These are phyloP conservation scores for Mariannaea sp. DNA, from an alignment of 2,329 filamentous ascomycete species.

Conservation along the genomic window DNA sequence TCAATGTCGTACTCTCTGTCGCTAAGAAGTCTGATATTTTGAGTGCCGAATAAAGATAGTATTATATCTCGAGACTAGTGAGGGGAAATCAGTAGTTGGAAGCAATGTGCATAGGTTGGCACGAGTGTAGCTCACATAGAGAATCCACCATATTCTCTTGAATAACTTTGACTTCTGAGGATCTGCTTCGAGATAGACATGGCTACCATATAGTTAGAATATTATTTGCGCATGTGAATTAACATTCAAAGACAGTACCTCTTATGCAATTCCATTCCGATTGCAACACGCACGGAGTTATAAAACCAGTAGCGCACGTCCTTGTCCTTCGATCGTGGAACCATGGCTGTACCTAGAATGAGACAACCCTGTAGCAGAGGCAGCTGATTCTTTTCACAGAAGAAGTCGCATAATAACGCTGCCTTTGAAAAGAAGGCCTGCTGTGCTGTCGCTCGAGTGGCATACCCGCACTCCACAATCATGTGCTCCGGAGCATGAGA, in stretches of 20 bases:
- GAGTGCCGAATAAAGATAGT: slow-evolving; percentile 11
- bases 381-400: slow-evolving; percentile 10
- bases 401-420: slow-evolving; percentile 5
- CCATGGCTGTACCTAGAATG: slow-evolving; percentile 8
- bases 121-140: slow-evolving; percentile 1
- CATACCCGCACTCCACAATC: slow-evolving; percentile 1
- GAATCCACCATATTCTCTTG: slow-evolving; percentile 17
- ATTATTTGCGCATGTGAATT: neutral
- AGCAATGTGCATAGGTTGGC: neutral
- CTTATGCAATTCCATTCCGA: slow-evolving; percentile 14
- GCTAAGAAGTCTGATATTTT: slow-evolving; percentile 7
- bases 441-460: neutral
- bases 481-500: neutral
- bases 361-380: slow-evolving; percentile 9
- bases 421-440: slow-evolving; percentile 13
- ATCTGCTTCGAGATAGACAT: neutral
- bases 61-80: slow-evolving; percentile 14
- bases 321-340: slow-evolving; percentile 11
- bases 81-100: neutral
- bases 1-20: slow-evolving; percentile 7
- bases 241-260: neutral
- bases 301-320: slow-evolving; percentile 14
- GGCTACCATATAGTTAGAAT: neutral
- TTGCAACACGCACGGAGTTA: slow-evolving; percentile 10
- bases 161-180: slow-evolving; percentile 2